These are phyloP conservation scores for Bruguiera hainesii DNA, from an alignment of 441 rosid species.

Conservation along the genomic window DNA sequence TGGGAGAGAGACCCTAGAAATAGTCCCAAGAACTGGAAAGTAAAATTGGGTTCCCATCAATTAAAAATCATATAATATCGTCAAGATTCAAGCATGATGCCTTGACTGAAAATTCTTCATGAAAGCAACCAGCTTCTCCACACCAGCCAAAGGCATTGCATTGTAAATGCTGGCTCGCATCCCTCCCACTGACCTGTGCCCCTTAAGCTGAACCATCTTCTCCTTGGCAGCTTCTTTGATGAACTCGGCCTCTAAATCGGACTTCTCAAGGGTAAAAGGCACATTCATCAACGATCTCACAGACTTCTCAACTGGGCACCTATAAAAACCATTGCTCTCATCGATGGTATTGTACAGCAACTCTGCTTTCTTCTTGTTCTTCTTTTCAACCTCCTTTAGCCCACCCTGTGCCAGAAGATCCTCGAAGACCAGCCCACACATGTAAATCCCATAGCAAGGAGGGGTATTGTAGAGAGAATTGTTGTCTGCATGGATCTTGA, in stretches of 20 bases:
- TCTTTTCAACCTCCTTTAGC: constrained; percentile 78
- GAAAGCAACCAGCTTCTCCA: constrained; percentile 82
- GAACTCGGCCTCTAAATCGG: constrained; percentile 83
- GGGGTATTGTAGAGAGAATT: constrained; percentile 87
- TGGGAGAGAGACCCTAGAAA: too few relatives aligned
- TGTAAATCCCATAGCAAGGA: constrained; percentile 85
- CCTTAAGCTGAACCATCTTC: constrained; percentile 91
- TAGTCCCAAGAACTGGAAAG: not conserved
- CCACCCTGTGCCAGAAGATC: constrained; percentile 88
- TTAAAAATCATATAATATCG: too few relatives aligned
- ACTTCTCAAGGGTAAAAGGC: constrained; percentile 84
- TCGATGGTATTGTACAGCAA: constrained; percentile 71
- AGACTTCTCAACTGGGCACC: constrained; percentile 82
- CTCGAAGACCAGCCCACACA: constrained; percentile 93
- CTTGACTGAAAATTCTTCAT: constrained; percentile 94
- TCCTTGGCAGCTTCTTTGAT: constrained; percentile 88
- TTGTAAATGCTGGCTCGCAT: constrained; percentile 95
- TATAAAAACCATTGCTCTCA: constrained; percentile 74
- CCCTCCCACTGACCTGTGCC: constrained; percentile 96
- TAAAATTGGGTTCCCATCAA: too few relatives aligned
- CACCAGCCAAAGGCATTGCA: constrained; percentile 94
- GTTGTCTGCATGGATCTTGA: constrained; percentile 82
- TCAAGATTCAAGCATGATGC: constrained; percentile 62
- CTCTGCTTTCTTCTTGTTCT: constrained; percentile 75
- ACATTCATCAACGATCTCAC: constrained; percentile 98